phyloP scores from a whole-genome alignment of 2,329 filamentous ascomycete species.

The Pseudocercospora eumusae region DNA sequence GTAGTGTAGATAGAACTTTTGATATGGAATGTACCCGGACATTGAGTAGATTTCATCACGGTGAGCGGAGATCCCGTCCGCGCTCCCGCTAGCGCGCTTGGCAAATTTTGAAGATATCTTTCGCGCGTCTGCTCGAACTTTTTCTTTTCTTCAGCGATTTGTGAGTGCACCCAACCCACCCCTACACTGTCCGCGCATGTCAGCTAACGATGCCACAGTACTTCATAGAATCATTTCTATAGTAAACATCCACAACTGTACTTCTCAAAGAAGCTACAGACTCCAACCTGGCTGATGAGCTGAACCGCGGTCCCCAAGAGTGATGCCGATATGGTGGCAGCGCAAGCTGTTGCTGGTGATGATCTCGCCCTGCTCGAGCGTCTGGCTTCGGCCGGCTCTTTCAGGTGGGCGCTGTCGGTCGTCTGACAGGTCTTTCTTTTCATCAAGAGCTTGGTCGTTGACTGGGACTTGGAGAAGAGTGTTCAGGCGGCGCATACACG shows the following conservation, averaged over 20 bases:
- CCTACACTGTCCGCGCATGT: conserved; percentile 1
- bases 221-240: conserved; percentile 60
- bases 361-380: conserved; percentile 15
- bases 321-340: conserved; percentile 37
- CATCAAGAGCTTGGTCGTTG: conserved; percentile 36
- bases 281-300: conserved; percentile 42
- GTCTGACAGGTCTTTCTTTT: conserved; percentile 40
- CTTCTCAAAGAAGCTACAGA: conserved; percentile 80
- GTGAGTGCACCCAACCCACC: conserved; percentile 1
- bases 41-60: not conserved
- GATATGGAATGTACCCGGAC: too few relatives aligned
- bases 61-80: not conserved
- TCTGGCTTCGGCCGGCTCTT: conserved; percentile 38
- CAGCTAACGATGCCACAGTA: not conserved
- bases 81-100: not conserved
- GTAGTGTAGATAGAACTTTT: too few relatives aligned
- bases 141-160: conserved; percentile 4
- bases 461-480: conserved; percentile 32
- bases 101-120: not conserved
- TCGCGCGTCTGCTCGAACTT: not conserved
- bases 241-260: conserved; percentile 92
- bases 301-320: conserved; percentile 40
- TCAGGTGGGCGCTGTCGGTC: conserved; percentile 39
- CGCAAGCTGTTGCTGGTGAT: conserved; percentile 28
- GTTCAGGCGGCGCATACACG: not conserved